These are phyloP conservation scores for Rhynchosporium agropyri DNA, from an alignment of 2,329 filamentous ascomycete species.

Conservation along the genomic window DNA sequence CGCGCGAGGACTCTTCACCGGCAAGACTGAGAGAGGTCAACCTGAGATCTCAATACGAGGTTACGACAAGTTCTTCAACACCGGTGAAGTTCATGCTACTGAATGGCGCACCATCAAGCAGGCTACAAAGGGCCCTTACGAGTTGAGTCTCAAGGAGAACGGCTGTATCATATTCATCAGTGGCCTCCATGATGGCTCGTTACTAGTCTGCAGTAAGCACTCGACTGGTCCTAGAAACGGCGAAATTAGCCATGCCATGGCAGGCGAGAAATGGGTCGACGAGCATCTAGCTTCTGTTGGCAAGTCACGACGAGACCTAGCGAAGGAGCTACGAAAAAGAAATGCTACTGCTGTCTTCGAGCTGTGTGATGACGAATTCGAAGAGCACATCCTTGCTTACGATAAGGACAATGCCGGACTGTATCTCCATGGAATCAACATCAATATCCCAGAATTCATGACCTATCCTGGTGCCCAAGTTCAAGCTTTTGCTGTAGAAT, in stretches of 20 bases:
- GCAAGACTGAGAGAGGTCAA: slow-evolving; percentile 62
- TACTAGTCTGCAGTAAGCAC: slow-evolving; percentile 98
- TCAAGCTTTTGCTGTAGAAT: slow-evolving; percentile 84
- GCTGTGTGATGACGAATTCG: slow-evolving; percentile 92
- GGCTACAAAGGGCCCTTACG: slow-evolving; percentile 84
- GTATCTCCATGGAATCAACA: slow-evolving; percentile 94
- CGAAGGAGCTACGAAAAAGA: slow-evolving; percentile 71
- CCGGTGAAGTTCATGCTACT: slow-evolving; percentile 78
- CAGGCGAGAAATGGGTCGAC: slow-evolving; percentile 81
- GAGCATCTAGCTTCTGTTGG: slow-evolving; percentile 76
- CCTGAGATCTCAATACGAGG: slow-evolving; percentile 84
- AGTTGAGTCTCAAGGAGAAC: slow-evolving; percentile 96
- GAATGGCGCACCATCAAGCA: slow-evolving; percentile 78
- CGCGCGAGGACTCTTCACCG: slow-evolving; percentile 93
- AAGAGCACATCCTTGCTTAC: slow-evolving; percentile 95
- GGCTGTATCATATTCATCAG: slow-evolving; percentile 99
- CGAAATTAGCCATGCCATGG: slow-evolving; percentile 78
- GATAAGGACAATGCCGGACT: slow-evolving; percentile 80
- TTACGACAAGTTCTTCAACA: slow-evolving; percentile 99
- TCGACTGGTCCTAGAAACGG: slow-evolving; percentile 78
- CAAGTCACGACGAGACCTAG: slow-evolving; percentile 77
- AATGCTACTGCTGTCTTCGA: slow-evolving; percentile 96
- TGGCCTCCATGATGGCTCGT: slow-evolving; percentile 82
- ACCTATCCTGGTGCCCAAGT: slow-evolving; percentile 85
- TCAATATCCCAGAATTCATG: slow-evolving; percentile 89